phyloP scores from a whole-genome alignment of 1,284 basidiomycete species.

The Dichomitus squalens region DNA sequence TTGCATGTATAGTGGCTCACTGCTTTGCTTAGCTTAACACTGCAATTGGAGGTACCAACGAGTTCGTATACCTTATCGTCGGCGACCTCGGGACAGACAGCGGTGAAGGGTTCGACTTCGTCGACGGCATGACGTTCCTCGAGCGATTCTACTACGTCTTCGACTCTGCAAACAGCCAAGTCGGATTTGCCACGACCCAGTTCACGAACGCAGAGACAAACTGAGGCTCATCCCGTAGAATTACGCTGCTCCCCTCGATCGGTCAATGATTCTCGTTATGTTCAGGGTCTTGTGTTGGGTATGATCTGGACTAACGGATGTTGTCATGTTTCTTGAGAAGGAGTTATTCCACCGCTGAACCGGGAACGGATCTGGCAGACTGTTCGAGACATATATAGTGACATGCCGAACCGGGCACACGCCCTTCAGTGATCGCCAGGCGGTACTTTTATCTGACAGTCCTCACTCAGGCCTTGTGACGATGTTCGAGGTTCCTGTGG shows the following conservation, averaged over 20 bases:
- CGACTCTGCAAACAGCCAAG: conserved; percentile 51
- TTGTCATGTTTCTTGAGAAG: no score
- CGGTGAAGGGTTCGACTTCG: conserved; percentile 34
- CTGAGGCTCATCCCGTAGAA: conserved; percentile 16
- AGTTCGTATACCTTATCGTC: conserved; percentile 33
- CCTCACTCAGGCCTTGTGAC: background rate
- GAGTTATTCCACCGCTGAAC: no score
- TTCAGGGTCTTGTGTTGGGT: background rate
- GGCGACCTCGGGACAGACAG: conserved; percentile 25
- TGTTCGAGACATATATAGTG: no score
- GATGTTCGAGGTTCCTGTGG: background rate
- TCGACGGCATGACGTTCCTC: conserved; percentile 37
- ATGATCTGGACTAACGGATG: no score
- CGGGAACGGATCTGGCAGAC: no score
- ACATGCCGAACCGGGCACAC: no score
- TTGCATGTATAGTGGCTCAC: background rate
- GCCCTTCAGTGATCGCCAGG: no score
- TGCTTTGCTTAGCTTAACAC: conserved; percentile 34
- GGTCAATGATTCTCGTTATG: background rate
- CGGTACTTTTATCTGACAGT: background rate
- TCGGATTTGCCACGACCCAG: conserved; percentile 48
- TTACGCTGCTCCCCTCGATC: no score
- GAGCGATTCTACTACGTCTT: conserved; percentile 71
- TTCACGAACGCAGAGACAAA: conserved; percentile 44
- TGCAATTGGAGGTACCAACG: conserved; percentile 29